Base-by-base conservation (phyloP, 495 filamentous ascomycete species). In the Staphylotrichum longicolle region DNA sequence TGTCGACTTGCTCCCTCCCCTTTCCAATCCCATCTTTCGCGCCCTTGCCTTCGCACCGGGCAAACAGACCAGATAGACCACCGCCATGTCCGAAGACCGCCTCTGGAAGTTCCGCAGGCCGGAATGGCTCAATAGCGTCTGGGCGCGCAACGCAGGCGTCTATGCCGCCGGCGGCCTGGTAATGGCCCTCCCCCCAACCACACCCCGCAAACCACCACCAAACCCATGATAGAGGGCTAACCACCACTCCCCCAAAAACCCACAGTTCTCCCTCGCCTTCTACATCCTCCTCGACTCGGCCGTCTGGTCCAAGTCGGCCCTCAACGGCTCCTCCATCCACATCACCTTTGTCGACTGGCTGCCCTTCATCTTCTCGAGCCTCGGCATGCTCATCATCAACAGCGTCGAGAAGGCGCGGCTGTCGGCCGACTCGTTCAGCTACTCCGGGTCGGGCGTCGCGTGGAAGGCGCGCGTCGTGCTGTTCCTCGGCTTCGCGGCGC, bases 341-440 rank as follows among this genome's bases (percentile, higher is more conserved):
- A 86, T 99, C 69, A 93, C 84, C 72, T 97, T 98, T 75, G 84
- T 98, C 69, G 95, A 99, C 82, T 99, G 95, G 95, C 90, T 99
- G 65, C 95, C 95, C 27, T 87, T 91, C 58, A 96, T 99, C 79
- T 99, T 96, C 80, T 89, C 85, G 49, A 82, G 86, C 53, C 83
- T 98, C 27, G 95, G 95, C 50, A 98, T 98, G 95, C 88, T 98
- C 7, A 91, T 98, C 66, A 98, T 99, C 84, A 99, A 98, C 81
- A 90, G 86, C 59, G 96, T 99, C 66, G 95, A 99, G 73, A 98
- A 98, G 80, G 83, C 86, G 11, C 82, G 92, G 20, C 78, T 99
- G 67, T 88, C 86, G 60, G 88, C 88, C 47, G 94, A 98, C 74
- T 88, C 81, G 66, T 98, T 90, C 75, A 88, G 83, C 66, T 97